phyloP scores from a whole-genome alignment of 768 basidiomycete genomes.

The Pleurotus cornucopiae region DNA sequence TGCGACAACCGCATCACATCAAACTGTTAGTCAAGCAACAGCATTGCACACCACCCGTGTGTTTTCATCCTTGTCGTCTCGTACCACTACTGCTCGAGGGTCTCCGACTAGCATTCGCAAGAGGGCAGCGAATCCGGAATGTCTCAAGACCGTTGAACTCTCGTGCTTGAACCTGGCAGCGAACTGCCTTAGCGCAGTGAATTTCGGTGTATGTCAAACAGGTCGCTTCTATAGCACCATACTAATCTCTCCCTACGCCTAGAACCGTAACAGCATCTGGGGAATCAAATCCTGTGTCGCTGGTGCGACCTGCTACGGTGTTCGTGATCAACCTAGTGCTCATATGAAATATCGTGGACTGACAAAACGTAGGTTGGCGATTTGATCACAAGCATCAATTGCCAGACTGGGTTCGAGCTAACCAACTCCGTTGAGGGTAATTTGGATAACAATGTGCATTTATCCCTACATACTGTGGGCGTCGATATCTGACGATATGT shows the following conservation, averaged over 20 bases:
- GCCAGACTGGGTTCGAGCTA: conserved; percentile 10
- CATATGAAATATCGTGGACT: neutral
- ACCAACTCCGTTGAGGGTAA: conserved; percentile 7
- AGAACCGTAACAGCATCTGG: conserved; percentile 12
- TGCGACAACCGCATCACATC: neutral
- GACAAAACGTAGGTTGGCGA: conserved; percentile 9
- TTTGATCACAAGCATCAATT: conserved; percentile 12
- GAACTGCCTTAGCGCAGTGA: conserved; percentile 9
- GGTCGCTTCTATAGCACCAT: neutral
- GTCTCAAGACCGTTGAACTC: conserved; percentile 9
- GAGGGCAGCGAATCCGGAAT: conserved; percentile 9
- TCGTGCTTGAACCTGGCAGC: conserved; percentile 12
- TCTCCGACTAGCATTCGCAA: conserved; percentile 3
- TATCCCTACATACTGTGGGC: no score
- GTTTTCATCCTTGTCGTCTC: neutral
- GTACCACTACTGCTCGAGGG: neutral
- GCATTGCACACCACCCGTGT: neutral
- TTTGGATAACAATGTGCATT: conserved; percentile 8
- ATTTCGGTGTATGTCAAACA: conserved; percentile 2
- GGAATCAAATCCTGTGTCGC: conserved; percentile 12
- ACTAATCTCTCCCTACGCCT: neutral
- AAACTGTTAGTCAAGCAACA: neutral
- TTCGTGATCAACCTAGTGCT: neutral
- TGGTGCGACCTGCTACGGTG: conserved; percentile 15
- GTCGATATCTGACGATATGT: neutral